A percentile compares a stretch with the other conserved stretches of the same genome.
Evolutionary conservation across 345 rosid genomes (phyloP).

Genomic region (Reutealis trisperma): DNA sequence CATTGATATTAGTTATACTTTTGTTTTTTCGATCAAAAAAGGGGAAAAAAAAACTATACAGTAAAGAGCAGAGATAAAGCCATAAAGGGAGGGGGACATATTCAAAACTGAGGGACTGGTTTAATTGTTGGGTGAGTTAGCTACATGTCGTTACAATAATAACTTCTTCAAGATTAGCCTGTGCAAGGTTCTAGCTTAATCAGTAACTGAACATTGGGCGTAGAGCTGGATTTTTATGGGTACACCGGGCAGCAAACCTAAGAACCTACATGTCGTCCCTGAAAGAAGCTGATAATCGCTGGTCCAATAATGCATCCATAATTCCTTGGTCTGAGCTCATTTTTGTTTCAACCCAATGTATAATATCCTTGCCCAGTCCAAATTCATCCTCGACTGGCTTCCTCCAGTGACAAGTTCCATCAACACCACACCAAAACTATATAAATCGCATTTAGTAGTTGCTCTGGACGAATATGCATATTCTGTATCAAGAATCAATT

Average conservation of each 20-base stretch:
- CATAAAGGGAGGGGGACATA: too few relatives aligned
- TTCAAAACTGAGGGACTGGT: too few relatives aligned
- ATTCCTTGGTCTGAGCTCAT: conserved; percentile 70
- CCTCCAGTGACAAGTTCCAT: conserved; percentile 84
- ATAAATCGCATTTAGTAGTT: conserved; percentile 85
- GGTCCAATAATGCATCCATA: conserved; percentile 64
- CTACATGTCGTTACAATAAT: too few relatives aligned
- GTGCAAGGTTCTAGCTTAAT: conserved; percentile 61
- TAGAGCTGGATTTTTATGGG: conserved; percentile 51
- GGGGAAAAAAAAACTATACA: background rate
- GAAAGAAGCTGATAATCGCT: conserved; percentile 54
- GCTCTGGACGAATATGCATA: conserved; percentile 82
- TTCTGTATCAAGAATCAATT: conserved; percentile 46
- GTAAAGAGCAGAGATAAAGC: too few relatives aligned
- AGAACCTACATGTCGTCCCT: conserved; percentile 69
- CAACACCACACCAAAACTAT: conserved; percentile 85
- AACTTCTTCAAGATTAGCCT: background rate
- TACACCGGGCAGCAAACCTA: conserved; percentile 71
- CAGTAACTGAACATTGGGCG: conserved; percentile 76
- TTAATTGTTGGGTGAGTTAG: too few relatives aligned
- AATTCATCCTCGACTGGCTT: conserved; percentile 72
- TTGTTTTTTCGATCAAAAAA: too few relatives aligned
- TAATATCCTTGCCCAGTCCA: conserved; percentile 81
- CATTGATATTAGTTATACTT: too few relatives aligned
- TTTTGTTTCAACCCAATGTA: conserved; percentile 70